Evolutionary conservation across 345 rosid species (phyloP), one percentile per base, ranked within the genome.

Genomic region (Lagerstroemia speciosa): DNA sequence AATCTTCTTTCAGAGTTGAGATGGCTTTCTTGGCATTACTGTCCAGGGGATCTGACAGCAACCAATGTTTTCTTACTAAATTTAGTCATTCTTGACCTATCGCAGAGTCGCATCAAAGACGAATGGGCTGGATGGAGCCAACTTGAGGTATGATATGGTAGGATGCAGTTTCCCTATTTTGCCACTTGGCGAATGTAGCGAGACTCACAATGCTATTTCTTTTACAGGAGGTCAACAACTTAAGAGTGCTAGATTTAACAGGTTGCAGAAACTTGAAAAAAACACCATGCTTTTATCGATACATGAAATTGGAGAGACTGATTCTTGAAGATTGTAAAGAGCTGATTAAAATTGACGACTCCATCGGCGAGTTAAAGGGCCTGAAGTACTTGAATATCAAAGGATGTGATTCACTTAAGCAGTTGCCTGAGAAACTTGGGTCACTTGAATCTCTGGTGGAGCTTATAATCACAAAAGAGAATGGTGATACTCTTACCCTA

Each of bases 121-220:
- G 32, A 53, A 0, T 66, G 66, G 74, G 4, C 37, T 16, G 69
- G 69, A 5, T 72, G 70, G 74, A 33, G 19, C 8, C 32, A 38
- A 1, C 29, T 66, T 30, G 24, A 37, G 74, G 75, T 65, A 66
- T 0, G 9, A 17, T 36, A 6, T 11, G 22, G 12, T 36, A 36
- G 38, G 8, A 36, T 36, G 5, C 38, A 36, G 38, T 5, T 36
- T 36, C 38, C 8, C 38, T 5, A 9, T 9, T 36, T 36, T 9
- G 8, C 38, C 38, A 36, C 38, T 36, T 36, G 8, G 7, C 5
- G 8, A 36, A 36, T 36, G 38, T 9, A 36, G 38, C 8, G 8
- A 36, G 38, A 36, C 38, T 36, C 38, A 36, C 38, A 4, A 9
- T 36, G 5, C 38, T 36, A 36, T 36, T 36, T 36, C 38, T 36